Percentiles rank a stretch among this genome's conserved stretches.
These are phyloP conservation scores for Rhizopus arrhizus DNA, from an alignment of 371 early-diverging fungal genomes.

Conservation along the genomic window DNA sequence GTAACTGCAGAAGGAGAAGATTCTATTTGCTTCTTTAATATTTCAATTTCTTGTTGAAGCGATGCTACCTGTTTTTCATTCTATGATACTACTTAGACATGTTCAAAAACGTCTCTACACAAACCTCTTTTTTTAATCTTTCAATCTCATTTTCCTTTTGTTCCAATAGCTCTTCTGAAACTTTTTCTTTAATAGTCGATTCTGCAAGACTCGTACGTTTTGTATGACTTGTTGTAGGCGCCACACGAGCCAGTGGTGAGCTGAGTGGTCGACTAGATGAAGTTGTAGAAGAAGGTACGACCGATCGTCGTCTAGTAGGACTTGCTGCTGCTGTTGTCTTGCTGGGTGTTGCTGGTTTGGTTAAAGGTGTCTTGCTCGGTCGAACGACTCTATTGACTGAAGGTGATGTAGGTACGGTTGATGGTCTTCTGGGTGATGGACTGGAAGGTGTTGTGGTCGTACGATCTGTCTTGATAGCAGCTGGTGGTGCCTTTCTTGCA, in stretches of 20 bases:
- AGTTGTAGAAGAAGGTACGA: slow-evolving; percentile 26
- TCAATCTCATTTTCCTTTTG: slow-evolving; percentile 34
- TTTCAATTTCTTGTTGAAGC: slow-evolving; percentile 16
- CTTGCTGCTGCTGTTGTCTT: neutral
- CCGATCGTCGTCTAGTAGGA: slow-evolving; percentile 31
- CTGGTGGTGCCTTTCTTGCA: slow-evolving; percentile 19
- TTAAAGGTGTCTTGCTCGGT: slow-evolving; percentile 12
- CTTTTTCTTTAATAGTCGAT: slow-evolving; percentile 35
- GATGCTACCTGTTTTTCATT: slow-evolving; percentile 8
- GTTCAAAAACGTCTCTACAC: too few species aligned
- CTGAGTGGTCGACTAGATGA: slow-evolving; percentile 20
- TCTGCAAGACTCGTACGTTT: slow-evolving; percentile 27
- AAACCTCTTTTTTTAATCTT: slow-evolving; percentile 24
- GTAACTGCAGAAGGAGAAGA: neutral
- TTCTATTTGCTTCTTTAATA: slow-evolving; percentile 7
- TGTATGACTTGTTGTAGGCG: slow-evolving; percentile 17
- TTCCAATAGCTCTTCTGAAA: slow-evolving; percentile 23
- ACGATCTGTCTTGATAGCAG: slow-evolving; percentile 27
- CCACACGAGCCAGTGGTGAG: slow-evolving; percentile 23
- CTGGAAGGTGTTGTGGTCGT: slow-evolving; percentile 16
- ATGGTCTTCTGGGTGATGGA: slow-evolving; percentile 24
- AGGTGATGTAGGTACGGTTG: slow-evolving; percentile 28
- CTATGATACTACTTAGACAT: neutral
- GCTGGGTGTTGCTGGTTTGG: slow-evolving; percentile 5
- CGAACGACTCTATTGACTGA: slow-evolving; percentile 5